phyloP scores from a whole-genome alignment of 2,329 filamentous ascomycete species.

The Geosmithia putterillii region DNA sequence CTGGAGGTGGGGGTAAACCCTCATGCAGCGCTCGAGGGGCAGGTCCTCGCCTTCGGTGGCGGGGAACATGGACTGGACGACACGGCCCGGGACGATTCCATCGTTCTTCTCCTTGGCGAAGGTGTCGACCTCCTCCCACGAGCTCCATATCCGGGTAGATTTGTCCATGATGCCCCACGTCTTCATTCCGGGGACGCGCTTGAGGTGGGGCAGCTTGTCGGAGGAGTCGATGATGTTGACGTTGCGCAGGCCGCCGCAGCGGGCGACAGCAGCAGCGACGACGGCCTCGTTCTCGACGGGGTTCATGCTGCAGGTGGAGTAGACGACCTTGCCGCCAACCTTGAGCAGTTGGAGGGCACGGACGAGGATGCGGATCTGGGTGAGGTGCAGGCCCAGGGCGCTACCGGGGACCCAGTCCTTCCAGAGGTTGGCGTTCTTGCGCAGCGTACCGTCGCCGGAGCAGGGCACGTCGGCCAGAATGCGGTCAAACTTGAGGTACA shows the following conservation, averaged over 20 bases:
- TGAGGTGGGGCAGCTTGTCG: conserved; percentile 62
- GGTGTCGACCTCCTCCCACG: conserved; percentile 70
- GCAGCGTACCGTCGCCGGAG: conserved; percentile 84
- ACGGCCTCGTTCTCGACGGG: conserved; percentile 95
- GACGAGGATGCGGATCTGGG: conserved; percentile 81
- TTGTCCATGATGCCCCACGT: conserved; percentile 91
- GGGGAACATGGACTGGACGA: conserved; percentile 79
- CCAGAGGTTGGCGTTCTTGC: conserved; percentile 93
- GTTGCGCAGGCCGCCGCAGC: conserved; percentile 73
- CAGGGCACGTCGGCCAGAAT: conserved; percentile 95
- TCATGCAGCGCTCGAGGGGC: conserved; percentile 80
- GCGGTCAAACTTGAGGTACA: conserved; percentile 91
- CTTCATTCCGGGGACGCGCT: conserved; percentile 64
- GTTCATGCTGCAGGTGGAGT: conserved; percentile 98
- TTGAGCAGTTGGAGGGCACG: conserved; percentile 93
- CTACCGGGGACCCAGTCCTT: conserved; percentile 87
- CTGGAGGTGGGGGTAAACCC: conserved; percentile 89
- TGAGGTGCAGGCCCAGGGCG: conserved; percentile 74
- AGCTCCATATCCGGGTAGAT: conserved; percentile 63
- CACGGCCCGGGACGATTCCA: conserved; percentile 46
- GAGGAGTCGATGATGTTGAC: conserved; percentile 79
- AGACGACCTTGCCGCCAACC: conserved; percentile 85
- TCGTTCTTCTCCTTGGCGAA: conserved; percentile 46
- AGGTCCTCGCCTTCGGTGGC: conserved; percentile 45
- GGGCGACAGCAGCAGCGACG: conserved; percentile 73